Conservation (phyloP, 2,329 filamentous ascomycete genomes). For the Microascus cirrosus region DNA sequence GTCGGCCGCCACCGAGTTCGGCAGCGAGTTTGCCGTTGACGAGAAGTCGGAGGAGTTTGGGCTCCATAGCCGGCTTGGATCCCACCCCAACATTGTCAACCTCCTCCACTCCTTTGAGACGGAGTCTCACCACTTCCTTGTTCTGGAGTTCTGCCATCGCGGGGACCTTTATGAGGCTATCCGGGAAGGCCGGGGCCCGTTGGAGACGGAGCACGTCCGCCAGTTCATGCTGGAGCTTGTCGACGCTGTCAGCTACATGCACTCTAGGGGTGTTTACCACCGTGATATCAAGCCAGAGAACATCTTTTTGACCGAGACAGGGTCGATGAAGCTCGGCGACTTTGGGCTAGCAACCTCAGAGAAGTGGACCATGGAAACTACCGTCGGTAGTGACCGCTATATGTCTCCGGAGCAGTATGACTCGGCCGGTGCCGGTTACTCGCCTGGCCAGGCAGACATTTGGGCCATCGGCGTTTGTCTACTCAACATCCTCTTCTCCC, state of each 20-base stretch:
- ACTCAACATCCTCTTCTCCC: constrained; percentile 90
- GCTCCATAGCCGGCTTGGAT: constrained; percentile 68
- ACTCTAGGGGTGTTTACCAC: constrained; percentile 84
- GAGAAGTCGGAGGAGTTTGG: constrained; percentile 72
- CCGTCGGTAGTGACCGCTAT: constrained; percentile 94
- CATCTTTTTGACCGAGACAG: constrained; percentile 82
- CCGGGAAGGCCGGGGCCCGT: constrained; percentile 71
- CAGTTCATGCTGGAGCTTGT: constrained; percentile 95
- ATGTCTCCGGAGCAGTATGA: constrained; percentile 99
- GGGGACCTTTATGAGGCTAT: constrained; percentile 98
- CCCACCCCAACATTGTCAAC: constrained; percentile 89
- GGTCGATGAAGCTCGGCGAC: constrained; percentile 91
- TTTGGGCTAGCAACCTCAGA: constrained; percentile 89
- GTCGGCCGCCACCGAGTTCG: constrained; percentile 46
- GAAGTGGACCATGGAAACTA: constrained; percentile 82
- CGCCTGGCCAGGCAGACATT: constrained; percentile 83
- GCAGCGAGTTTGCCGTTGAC: constrained; percentile 60
- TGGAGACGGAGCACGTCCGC: constrained; percentile 93
- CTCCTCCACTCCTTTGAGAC: constrained; percentile 87
- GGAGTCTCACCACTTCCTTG: constrained; percentile 77
- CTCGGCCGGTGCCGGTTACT: constrained; percentile 76
- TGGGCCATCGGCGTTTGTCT: constrained; percentile 97
- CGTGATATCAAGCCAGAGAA: constrained; percentile 99
- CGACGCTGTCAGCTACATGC: constrained; percentile 80
- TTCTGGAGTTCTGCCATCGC: constrained; percentile 89